phyloP scores from a whole-genome alignment of 352 stramenopile genomes.

The Phytophthora pistaciae region DNA sequence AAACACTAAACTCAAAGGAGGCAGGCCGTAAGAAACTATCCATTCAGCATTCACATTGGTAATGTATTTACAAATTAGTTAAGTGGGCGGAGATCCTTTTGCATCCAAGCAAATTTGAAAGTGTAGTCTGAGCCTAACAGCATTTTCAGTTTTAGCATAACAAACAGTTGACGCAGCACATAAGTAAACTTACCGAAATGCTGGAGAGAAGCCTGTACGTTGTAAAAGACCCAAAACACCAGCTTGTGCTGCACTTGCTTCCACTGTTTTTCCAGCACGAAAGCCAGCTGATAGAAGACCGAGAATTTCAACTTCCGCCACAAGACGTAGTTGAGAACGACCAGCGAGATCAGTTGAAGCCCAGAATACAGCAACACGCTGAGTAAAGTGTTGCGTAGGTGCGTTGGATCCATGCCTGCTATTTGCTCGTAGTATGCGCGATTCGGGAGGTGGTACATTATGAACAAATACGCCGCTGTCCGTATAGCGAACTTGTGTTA shows the following conservation, averaged over 20 bases:
- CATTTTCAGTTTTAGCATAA: background rate
- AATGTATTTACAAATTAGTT: background rate
- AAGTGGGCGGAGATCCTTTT: background rate
- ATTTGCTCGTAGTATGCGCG: conserved; percentile 2
- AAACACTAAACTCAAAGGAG: too few species aligned
- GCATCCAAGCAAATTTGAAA: conserved; percentile 3
- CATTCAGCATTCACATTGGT: background rate
- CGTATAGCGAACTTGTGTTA: background rate
- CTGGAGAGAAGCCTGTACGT: background rate
- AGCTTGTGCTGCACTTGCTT: background rate
- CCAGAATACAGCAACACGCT: conserved; percentile 9
- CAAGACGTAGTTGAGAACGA: background rate
- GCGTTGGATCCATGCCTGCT: conserved; percentile 1
- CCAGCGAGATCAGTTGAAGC: conserved; percentile 3
- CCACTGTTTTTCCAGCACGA: conserved; percentile 3
- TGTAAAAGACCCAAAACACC: conserved; percentile 5
- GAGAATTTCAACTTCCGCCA: conserved; percentile 6
- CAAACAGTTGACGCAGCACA: background rate
- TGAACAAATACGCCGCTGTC: conserved; percentile 12
- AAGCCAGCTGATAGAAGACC: background rate
- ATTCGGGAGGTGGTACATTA: conserved; percentile 12
- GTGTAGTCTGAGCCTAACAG: background rate
- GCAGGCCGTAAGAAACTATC: too few species aligned
- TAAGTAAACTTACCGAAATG: conserved; percentile 3
- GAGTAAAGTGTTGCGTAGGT: background rate